Percentiles rank a stretch among this genome's conserved stretches.
phyloP scores from a whole-genome alignment of 1,284 basidiomycete genomes.

The Tylopilus sp. region DNA sequence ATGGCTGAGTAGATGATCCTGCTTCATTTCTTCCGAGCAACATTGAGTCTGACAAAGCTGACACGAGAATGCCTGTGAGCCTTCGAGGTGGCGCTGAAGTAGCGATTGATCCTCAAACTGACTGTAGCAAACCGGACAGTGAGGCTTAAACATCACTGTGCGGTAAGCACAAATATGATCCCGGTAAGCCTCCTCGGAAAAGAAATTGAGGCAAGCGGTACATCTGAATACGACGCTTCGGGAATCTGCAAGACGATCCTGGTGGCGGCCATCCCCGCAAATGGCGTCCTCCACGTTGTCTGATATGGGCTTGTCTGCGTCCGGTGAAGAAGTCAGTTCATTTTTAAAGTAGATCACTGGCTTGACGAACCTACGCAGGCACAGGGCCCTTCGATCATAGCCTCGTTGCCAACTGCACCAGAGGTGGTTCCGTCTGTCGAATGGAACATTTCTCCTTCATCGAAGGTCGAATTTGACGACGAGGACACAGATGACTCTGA shows the following conservation, averaged over 20 bases:
- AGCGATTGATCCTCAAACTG: slow-evolving; percentile 31
- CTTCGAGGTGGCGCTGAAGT: slow-evolving; percentile 33
- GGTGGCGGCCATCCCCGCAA: slow-evolving; percentile 4
- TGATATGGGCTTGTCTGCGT: not conserved
- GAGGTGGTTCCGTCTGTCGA: slow-evolving; percentile 6
- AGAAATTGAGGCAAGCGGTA: slow-evolving; percentile 25
- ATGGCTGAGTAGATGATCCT: slow-evolving; percentile 41
- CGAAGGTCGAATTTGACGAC: slow-evolving; percentile 12
- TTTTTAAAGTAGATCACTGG: slow-evolving; percentile 20
- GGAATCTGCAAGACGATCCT: slow-evolving; percentile 1
- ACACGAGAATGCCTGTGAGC: slow-evolving; percentile 23
- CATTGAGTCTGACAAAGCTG: slow-evolving; percentile 30
- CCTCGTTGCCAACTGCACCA: not conserved
- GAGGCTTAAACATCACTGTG: slow-evolving; percentile 19
- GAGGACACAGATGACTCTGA: not conserved
- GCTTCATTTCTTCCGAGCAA: slow-evolving; percentile 39
- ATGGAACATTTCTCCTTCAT: slow-evolving; percentile 23
- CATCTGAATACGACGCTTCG: slow-evolving; percentile 18
- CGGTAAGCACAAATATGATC: slow-evolving; percentile 31
- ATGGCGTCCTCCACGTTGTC: slow-evolving; percentile 7
- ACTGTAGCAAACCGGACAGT: slow-evolving; percentile 35
- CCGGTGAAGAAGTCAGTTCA: slow-evolving; percentile 8
- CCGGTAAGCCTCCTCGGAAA: slow-evolving; percentile 20
- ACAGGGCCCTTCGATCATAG: too few relatives aligned
- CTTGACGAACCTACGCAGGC: not conserved